Evolutionary conservation across 2,329 filamentous ascomycete species (phyloP), one percentile per base, ranked within the genome.

Genomic region (Chaetomium sp.): DNA sequence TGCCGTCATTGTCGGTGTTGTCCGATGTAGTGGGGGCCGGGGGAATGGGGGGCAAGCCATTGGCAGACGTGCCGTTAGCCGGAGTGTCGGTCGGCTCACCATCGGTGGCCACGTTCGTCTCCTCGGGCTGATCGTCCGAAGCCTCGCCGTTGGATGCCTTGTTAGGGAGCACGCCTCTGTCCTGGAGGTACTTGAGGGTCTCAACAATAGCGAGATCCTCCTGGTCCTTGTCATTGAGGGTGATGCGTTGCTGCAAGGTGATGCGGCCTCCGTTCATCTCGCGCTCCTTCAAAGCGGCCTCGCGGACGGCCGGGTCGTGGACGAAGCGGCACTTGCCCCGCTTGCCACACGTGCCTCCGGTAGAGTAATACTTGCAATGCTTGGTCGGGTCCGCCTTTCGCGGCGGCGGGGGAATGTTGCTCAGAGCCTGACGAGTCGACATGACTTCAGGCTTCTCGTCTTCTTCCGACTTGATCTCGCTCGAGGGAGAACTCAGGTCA

Each of bases 291-390:
- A 86, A 74, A 55, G 83, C 83, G 61, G 80, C 80, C 64, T 84
- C 81, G 62, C 84, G 77, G 56, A 84, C 79, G 59, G 79, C 78
- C 14, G 79, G 77, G 67, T 87, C 84, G 68, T 87, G 84, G 61
- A 85, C 81, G 71, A 87, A 87, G 72, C 84, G 84, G 75, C 84
- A 87, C 82, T 86, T 86, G 81, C 82, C 81, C 79, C 85, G 85
- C 77, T 87, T 87, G 52, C 83, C 84, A 71, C 84, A 87, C 56
- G 76, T 84, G 58, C 84, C 84, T 62, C 84, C 84, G 52, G 83
- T 86, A 41, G 83, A 84, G 67, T 80, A 87, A 69, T 87, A 87
- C 71, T 87, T 87, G 79, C 84, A 87, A 65, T 86, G 83, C 61
- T 80, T 82, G 50, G 80, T 77, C 43, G 84, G 77, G 64, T 86